Conservation (phyloP, 1,139 yeast genomes). For the Wickerhamomyces sp. region DNA sequence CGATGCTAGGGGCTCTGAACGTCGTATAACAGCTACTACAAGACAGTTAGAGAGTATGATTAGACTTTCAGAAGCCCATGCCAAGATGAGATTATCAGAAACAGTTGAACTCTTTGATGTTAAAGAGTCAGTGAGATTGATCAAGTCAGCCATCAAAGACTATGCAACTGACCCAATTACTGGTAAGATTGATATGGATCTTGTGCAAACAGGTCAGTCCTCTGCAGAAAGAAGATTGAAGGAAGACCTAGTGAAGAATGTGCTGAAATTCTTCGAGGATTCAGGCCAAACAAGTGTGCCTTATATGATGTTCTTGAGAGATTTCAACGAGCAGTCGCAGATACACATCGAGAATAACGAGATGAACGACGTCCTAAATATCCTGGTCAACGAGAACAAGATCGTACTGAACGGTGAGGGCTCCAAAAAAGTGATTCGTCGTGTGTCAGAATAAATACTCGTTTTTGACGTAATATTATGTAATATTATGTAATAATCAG, state of each 20-base stretch:
- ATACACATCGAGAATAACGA: slow-evolving; percentile 68
- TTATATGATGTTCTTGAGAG: slow-evolving; percentile 12
- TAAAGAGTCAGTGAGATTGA: slow-evolving; percentile 89
- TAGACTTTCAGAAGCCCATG: slow-evolving; percentile 93
- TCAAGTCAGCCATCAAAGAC: slow-evolving; percentile 90
- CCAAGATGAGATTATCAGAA: slow-evolving; percentile 82
- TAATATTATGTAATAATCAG: too few relatives aligned
- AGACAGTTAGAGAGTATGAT: slow-evolving; percentile 96
- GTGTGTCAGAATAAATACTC: too few relatives aligned
- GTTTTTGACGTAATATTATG: too few relatives aligned
- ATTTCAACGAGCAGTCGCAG: slow-evolving; percentile 66
- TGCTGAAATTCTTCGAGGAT: slow-evolving; percentile 44
- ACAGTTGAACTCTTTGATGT: slow-evolving; percentile 78
- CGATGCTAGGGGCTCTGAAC: slow-evolving; percentile 80
- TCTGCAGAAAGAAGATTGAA: slow-evolving; percentile 78
- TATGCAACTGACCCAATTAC: slow-evolving; percentile 98
- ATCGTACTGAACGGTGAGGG: slow-evolving; percentile 72
- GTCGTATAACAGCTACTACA: slow-evolving; percentile 95
- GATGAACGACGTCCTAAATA: slow-evolving; percentile 60
- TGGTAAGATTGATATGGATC: slow-evolving; percentile 95
- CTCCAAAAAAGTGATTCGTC: slow-evolving; percentile 55
- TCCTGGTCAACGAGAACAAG: slow-evolving; percentile 74
- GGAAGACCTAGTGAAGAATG: slow-evolving; percentile 65
- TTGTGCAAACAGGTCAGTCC: slow-evolving; percentile 94
- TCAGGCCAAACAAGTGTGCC: slow-evolving; percentile 22